A percentile compares a stretch with the other conserved stretches of the same genome.
Conservation (phyloP, 345 rosid species). For the Aquilaria sinensis region DNA sequence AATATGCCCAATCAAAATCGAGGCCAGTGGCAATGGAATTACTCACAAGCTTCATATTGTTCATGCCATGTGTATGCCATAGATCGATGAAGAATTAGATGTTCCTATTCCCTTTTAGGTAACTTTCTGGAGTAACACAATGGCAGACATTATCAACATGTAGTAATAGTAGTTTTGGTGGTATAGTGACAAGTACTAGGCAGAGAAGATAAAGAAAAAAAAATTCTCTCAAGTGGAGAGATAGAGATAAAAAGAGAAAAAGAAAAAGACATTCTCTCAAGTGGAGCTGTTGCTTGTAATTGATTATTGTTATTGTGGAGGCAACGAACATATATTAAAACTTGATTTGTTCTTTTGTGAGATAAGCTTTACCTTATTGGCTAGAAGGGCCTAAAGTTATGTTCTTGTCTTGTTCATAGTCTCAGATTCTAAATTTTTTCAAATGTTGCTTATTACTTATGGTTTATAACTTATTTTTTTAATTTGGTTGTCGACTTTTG, state of each 20-base stretch:
- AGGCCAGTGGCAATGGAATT: conserved; percentile 23
- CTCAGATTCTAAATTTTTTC: neutral
- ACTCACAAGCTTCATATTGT: conserved; percentile 24
- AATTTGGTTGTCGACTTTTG: conserved; percentile 20
- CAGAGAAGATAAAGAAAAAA: conserved; percentile 59
- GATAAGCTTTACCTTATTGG: neutral
- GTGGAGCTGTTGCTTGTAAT: conserved; percentile 22
- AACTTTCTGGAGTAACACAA: conserved; percentile 90
- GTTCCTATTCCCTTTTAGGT: conserved; percentile 81
- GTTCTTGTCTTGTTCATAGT: neutral
- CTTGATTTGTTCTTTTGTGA: neutral
- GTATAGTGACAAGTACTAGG: conserved; percentile 23
- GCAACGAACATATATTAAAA: conserved; percentile 19
- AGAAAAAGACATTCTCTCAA: too few species aligned
- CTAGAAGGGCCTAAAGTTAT: conserved; percentile 3
- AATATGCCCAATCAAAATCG: conserved; percentile 25
- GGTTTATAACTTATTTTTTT: conserved; percentile 10
- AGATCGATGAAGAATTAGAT: conserved; percentile 39
- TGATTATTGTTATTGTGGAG: conserved; percentile 28
- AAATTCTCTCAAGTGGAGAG: conserved; percentile 42
- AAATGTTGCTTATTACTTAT: neutral
- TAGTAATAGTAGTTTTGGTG: conserved; percentile 26
- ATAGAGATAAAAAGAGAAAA: too few species aligned
- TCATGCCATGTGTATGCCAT: conserved; percentile 33
- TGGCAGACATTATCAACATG: conserved; percentile 76